Base-by-base conservation (phyloP, 2,329 filamentous ascomycete genomes). In the Arthrinium puccinioides region DNA sequence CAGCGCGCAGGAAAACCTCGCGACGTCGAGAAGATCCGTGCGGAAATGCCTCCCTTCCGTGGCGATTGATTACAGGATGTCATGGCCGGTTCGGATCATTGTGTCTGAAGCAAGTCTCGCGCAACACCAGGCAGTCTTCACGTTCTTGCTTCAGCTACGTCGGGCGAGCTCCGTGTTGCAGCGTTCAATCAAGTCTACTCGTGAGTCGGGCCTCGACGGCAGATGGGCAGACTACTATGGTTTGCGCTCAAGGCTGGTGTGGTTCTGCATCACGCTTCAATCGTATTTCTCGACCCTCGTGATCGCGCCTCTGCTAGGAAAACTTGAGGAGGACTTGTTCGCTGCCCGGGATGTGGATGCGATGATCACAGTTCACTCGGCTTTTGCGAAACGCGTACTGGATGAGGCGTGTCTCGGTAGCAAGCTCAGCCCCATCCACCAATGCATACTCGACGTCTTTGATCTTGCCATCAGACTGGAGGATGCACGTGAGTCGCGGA, bases 261-360 rank as follows among this genome's bases (percentile, higher is more conserved):
- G 86, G 83, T 90, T 94, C 59, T 75, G 76, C 45, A 82, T 81
- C 44, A 77, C 74, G 0, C 51, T 95, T 2, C 82, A 87, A 50
- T 79, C 80, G 8, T 92, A 95, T 53, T 63, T 94, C 5, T 81
- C 79, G 4, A 82, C 79, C 13, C 71, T 87, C 2, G 84, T 89
- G 2, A 68, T 94, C 1, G 72, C 71, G 1, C 74, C 79, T 0
- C 69, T 78, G 16, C 74, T 71, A 2, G 52, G 59, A 3, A 64
- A 67, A 21, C 73, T 96, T 64, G 63, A 64, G 6, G 55, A 59
- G 3, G 64, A 70, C 1, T 69, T 96, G 36, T 59, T 62, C 11
- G 61, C 64, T 6, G 78, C 86, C 0, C 68, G 72, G 19, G 87
- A 90, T 47, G 77, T 96, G 9, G 87, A 96, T 53, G 74, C 74